Evolutionary conservation across 768 basidiomycete species (phyloP).

Genomic region (Panaeolus papilionaceus): DNA sequence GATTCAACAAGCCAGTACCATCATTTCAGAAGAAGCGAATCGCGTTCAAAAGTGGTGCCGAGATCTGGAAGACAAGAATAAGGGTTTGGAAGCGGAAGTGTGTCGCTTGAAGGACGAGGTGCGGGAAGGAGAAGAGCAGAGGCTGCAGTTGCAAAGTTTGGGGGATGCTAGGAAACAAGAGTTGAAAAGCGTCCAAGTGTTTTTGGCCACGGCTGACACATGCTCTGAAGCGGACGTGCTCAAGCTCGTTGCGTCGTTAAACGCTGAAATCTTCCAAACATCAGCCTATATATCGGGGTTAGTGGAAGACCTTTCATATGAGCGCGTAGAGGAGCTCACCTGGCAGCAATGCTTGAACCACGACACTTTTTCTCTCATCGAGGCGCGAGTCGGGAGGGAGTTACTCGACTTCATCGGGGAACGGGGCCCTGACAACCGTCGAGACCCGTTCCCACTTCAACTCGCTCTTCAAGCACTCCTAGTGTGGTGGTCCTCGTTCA

Average conservation of each 20-base stretch:
- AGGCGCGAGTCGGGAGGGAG: conserved; percentile 28
- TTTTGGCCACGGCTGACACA: conserved; percentile 48
- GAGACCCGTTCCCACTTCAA: conserved; percentile 30
- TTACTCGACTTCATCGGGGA: conserved; percentile 24
- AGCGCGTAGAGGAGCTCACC: conserved; percentile 4
- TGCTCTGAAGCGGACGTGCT: conserved; percentile 52
- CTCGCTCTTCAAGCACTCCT: conserved; percentile 28
- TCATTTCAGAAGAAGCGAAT: not conserved
- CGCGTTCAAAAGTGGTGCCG: not conserved
- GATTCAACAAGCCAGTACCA: not conserved
- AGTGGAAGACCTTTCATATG: conserved; percentile 29
- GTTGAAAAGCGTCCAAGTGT: conserved; percentile 52
- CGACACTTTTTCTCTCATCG: conserved; percentile 31
- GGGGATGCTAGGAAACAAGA: conserved; percentile 49
- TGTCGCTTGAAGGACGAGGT: conserved; percentile 17
- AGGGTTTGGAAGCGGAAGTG: conserved; percentile 22
- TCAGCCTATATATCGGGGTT: conserved; percentile 52
- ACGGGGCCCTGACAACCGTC: conserved; percentile 21
- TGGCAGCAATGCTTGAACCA: not conserved
- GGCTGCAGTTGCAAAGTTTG: conserved; percentile 26
- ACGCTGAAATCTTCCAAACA: conserved; percentile 54
- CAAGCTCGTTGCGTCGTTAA: conserved; percentile 46
- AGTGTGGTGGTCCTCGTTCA: conserved; percentile 21
- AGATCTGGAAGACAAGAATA: conserved; percentile 12
- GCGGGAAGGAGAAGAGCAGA: conserved; percentile 22